Base-by-base conservation (phyloP, 768 basidiomycete species). In the Lactarius vividus region DNA sequence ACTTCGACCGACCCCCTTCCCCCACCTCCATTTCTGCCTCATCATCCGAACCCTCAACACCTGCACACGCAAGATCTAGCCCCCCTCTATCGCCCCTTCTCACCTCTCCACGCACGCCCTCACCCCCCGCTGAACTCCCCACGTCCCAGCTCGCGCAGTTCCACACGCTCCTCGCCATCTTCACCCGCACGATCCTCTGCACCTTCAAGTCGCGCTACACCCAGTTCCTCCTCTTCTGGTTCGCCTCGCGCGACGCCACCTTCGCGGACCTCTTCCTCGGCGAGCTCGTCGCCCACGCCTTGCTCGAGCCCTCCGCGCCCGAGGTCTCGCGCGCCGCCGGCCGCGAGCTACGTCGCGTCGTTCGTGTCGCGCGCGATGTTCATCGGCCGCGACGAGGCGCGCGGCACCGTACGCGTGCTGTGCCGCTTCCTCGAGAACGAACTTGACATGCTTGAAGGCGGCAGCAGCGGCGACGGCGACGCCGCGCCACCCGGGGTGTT, bases 121-220 rank as follows among this genome's bases (percentile, higher is more conserved):
- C 72, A 70, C 15, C 61, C 68, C 18, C 70, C 59, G 59, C 76
- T 69, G 9, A 62, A 15, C 44, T 11, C 29, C 80, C 79, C 55
- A 73, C 76, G 4, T 72, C 79, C 37, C 83, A 80, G 29, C 82
- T 82, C 7, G 74, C 84, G 1, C 92, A 92, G 70, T 98, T 98
- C 75, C 84, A 91, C 71, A 84, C 89, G 33, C 88, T 99, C 23
- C 85, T 99, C 59, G 87, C 89, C 69, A 94, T 98, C 69, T 99
- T 99, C 72, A 94, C 97, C 75, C 87, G 93, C 46, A 88, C 88
- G 42, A 94, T 99, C 74, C 84, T 99, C 57, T 91, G 88, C 44
- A 98, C 97, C 2, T 97, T 97, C 80, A 95, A 96, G 73, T 97
- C 95, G 0, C 91, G 96, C 44, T 97, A 98, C 76, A 95, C 94